Evolutionary conservation across 2,329 filamentous ascomycete species (phyloP).

Genomic region (Fusarium lateritium): DNA sequence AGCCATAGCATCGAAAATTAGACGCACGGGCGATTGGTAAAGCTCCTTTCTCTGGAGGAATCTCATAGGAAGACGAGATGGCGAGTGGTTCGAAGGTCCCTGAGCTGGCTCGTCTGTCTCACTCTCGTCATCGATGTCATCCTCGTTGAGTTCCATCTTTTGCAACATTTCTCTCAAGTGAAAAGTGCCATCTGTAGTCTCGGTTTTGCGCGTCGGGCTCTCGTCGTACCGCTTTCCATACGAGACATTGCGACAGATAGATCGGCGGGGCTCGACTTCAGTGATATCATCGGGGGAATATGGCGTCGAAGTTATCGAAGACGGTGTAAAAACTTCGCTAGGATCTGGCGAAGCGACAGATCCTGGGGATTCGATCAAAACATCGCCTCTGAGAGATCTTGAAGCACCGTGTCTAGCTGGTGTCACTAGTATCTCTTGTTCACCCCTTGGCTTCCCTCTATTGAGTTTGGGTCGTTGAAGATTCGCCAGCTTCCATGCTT

Average conservation of each 20-base stretch:
- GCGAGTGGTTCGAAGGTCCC: neutral
- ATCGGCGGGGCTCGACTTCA: neutral
- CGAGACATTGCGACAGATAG: neutral
- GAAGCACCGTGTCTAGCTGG: constrained; percentile 7
- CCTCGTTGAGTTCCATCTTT: neutral
- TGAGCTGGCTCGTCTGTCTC: neutral
- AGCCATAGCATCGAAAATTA: neutral
- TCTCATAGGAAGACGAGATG: neutral
- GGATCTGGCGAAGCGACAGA: constrained; percentile 23
- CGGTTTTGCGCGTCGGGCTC: constrained; percentile 15
- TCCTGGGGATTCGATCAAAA: neutral
- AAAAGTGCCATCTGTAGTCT: too few relatives aligned
- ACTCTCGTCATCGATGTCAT: neutral
- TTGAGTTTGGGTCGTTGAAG: constrained; percentile 8
- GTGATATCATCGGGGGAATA: constrained; percentile 1
- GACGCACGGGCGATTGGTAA: neutral
- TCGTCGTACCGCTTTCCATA: neutral
- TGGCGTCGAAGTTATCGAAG: constrained; percentile 15
- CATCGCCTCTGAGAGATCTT: neutral
- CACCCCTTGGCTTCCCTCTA: neutral
- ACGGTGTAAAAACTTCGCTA: constrained; percentile 24
- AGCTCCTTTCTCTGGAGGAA: neutral
- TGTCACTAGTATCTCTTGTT: neutral
- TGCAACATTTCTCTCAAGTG: neutral
- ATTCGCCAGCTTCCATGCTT: neutral